Conservation (phyloP, 306 rosid genomes). For the Cucumis cinereus region DNA sequence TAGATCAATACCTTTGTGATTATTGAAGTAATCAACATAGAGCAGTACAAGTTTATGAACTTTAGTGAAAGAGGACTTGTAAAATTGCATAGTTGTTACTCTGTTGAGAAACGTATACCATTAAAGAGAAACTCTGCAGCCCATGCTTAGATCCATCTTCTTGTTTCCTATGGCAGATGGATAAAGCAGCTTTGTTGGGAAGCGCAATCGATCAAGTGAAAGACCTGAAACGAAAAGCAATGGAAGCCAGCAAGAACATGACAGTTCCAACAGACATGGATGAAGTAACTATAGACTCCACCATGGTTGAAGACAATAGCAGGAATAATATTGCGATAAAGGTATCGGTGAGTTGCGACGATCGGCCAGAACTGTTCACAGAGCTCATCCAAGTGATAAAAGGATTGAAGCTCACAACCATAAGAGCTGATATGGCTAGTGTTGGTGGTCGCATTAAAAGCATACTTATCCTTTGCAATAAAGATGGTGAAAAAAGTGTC, state of each 20-base stretch:
- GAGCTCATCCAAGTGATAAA: slow-evolving; percentile 76
- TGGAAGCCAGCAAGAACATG: slow-evolving; percentile 39
- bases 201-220: slow-evolving; percentile 84
- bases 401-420: slow-evolving; percentile 51
- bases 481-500: slow-evolving; percentile 35
- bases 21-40: not conserved
- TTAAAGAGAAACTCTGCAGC: not conserved
- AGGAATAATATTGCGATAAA: slow-evolving; percentile 29
- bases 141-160: not conserved
- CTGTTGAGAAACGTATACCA: not conserved
- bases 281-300: slow-evolving; percentile 55
- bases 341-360: slow-evolving; percentile 89
- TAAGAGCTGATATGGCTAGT: slow-evolving; percentile 71
- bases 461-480: slow-evolving; percentile 57
- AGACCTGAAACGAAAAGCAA: slow-evolving; percentile 79
- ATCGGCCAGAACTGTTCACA: slow-evolving; percentile 68
- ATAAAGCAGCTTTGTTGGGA: slow-evolving; percentile 89
- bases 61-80: not conserved
- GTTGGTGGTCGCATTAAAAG: slow-evolving; percentile 82
- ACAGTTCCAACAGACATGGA: slow-evolving; percentile 74
- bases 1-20: not conserved
- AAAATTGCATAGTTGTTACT: not conserved
- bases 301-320: slow-evolving; percentile 9
- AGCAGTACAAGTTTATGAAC: not conserved
- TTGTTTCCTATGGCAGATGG: slow-evolving; percentile 47